Evolutionary conservation across 2,329 filamentous ascomycete species (phyloP).

Genomic region (Seiridium cupressi): DNA sequence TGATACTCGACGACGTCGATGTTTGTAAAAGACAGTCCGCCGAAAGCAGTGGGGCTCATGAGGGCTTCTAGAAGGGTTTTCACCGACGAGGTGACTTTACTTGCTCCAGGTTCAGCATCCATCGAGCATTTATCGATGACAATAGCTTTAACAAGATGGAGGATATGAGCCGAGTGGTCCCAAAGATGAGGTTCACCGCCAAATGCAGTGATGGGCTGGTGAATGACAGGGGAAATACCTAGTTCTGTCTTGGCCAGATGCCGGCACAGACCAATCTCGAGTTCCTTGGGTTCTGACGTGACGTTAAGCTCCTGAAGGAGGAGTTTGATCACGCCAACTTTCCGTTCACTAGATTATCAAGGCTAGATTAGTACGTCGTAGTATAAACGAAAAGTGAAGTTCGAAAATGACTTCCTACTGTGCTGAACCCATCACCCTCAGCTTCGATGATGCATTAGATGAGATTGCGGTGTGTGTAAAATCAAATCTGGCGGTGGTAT

Average conservation of each 20-base stretch:
- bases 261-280: background rate
- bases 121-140: conserved; percentile 6
- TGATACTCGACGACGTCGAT: conserved; percentile 5
- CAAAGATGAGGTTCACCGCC: conserved; percentile 13
- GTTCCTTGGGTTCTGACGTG: background rate
- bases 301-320: conserved; percentile 16
- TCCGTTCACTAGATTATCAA: conserved; percentile 27
- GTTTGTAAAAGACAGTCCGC: background rate
- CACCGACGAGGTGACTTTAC: conserved; percentile 13
- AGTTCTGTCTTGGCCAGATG: background rate
- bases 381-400: background rate
- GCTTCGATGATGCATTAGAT: conserved; percentile 22
- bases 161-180: conserved; percentile 32
- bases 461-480: conserved; percentile 30
- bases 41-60: conserved; percentile 1
- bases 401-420: conserved; percentile 27
- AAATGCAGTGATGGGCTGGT: background rate
- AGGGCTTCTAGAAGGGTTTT: conserved; percentile 11
- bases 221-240: background rate
- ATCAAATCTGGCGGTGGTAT: conserved; percentile 25
- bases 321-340: conserved; percentile 33
- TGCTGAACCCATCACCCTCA: conserved; percentile 33
- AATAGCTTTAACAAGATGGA: conserved; percentile 29
- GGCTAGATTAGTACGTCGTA: background rate
- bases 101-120: conserved; percentile 8